Base-by-base conservation (phyloP, 371 early-diverging fungal species). In the Mucor velutinosus region DNA sequence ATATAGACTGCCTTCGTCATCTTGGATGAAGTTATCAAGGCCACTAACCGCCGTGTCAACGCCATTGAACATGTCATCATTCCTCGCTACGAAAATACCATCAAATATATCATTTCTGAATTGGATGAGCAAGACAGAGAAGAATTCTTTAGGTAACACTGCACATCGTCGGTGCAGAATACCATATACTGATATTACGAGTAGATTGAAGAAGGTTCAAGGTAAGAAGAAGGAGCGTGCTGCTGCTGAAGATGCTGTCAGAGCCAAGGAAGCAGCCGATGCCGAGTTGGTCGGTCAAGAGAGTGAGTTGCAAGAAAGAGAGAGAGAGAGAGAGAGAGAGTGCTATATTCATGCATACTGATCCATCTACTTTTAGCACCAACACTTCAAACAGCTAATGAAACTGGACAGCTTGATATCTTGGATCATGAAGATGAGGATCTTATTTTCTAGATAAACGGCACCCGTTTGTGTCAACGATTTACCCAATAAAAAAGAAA, bases 91-190 rank as follows among this genome's bases (percentile, higher is more conserved):
- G 98, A 99, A 75, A 99, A 99, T 85, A 99, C 99, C 55, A 97
- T 99, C 76, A 89, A 87, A 70, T 98, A 96, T 78, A 97, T 99
- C 70, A 91, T 90, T 57, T 94, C 97, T 30, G 99, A 99, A 81
- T 88, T 99, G 61, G 99, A 99, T 75, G 99, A 99, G 79, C 94
- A 94, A 85, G 99, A 99, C 77, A 91, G 99, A 78, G 99, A 99
- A 83, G 99, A 99, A 74, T 99, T 99, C 84, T 99, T 97, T 79
- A 87, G 98, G 89, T 90, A 77, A 55, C 25, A 5, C 30, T 10
- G 45, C 19, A n/a, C 19, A 45, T 1, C 3, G 4, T 14, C 14
- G 7, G 5, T 45, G 45, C 45, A 17, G 17, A 19, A 8, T 37
- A 2, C 37, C 2, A 19, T 7, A 51, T 23, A 23, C 39, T 21